These are phyloP conservation scores for Mortierella sp. DNA, from an alignment of 371 early-diverging fungal genomes.

Conservation along the genomic window DNA sequence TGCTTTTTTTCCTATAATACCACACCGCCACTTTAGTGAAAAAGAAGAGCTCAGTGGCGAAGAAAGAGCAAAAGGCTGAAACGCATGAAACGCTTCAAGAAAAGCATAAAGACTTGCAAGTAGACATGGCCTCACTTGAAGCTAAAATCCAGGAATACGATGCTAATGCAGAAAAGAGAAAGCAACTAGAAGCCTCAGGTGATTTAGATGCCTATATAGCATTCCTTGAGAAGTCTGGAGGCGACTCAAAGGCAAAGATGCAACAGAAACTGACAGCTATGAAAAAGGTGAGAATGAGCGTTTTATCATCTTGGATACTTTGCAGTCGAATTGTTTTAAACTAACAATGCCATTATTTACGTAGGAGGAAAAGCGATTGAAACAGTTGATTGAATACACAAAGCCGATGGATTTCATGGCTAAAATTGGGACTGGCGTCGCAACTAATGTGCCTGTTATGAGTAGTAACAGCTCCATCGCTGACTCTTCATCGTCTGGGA, in stretches of 20 bases:
- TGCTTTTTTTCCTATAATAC: neutral
- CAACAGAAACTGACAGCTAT: slow-evolving; percentile 62
- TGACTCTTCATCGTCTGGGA: neutral
- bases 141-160: slow-evolving; percentile 49
- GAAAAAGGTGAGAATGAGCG: slow-evolving; percentile 59
- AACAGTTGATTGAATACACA: slow-evolving; percentile 68
- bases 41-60: slow-evolving; percentile 59
- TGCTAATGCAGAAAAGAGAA: slow-evolving; percentile 39
- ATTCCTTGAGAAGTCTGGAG: slow-evolving; percentile 30
- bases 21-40: slow-evolving; percentile 17
- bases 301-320: neutral
- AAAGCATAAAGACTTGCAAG: slow-evolving; percentile 49
- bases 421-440: slow-evolving; percentile 49
- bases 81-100: slow-evolving; percentile 71
- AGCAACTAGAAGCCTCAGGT: slow-evolving; percentile 60
- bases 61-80: slow-evolving; percentile 63
- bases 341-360: neutral
- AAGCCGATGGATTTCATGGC: slow-evolving; percentile 61
- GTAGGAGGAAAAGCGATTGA: slow-evolving; percentile 66
- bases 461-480: neutral
- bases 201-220: slow-evolving; percentile 76
- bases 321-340: neutral
- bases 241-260: slow-evolving; percentile 60
- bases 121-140: slow-evolving; percentile 47
- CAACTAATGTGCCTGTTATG: slow-evolving; percentile 62